These are phyloP conservation scores for Pseudogymnoascus sp. DNA, from an alignment of 2,329 filamentous ascomycete species.

Conservation along the genomic window DNA sequence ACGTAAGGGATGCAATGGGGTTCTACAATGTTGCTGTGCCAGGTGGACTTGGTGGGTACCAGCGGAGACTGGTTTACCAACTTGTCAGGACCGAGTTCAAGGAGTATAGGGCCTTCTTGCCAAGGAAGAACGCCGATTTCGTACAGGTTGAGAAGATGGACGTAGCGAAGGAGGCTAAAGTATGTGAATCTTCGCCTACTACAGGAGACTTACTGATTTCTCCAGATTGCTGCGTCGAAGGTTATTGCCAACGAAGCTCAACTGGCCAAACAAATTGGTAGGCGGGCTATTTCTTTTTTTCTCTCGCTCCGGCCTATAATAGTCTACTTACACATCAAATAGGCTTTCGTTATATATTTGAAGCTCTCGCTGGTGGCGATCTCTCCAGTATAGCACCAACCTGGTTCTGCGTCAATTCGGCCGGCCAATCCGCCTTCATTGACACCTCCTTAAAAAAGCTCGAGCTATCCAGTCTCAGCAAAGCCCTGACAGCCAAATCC, in stretches of 20 bases:
- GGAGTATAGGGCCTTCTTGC: conserved; percentile 16
- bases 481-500: conserved; percentile 20
- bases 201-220: background rate
- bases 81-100: conserved; percentile 55
- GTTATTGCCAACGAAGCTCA: background rate
- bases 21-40: conserved; percentile 39
- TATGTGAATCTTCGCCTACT: conserved; percentile 9
- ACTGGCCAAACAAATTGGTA: background rate
- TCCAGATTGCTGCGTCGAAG: background rate
- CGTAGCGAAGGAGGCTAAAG: conserved; percentile 19
- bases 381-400: conserved; percentile 25
- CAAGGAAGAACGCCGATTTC: conserved; percentile 20
- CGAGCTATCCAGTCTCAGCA: conserved; percentile 19
- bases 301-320: conserved; percentile 25
- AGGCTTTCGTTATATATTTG: conserved; percentile 27
- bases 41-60: conserved; percentile 43
- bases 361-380: conserved; percentile 25
- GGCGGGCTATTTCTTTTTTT: background rate
- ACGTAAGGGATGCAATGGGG: conserved; percentile 17
- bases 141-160: conserved; percentile 26
- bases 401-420: conserved; percentile 33
- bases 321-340: conserved; percentile 22
- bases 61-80: conserved; percentile 58
- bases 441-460: conserved; percentile 13
- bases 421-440: conserved; percentile 15